These are phyloP conservation scores for Strigomonas culicis DNA, from an alignment of 208 protist genomes.

Conservation along the genomic window DNA sequence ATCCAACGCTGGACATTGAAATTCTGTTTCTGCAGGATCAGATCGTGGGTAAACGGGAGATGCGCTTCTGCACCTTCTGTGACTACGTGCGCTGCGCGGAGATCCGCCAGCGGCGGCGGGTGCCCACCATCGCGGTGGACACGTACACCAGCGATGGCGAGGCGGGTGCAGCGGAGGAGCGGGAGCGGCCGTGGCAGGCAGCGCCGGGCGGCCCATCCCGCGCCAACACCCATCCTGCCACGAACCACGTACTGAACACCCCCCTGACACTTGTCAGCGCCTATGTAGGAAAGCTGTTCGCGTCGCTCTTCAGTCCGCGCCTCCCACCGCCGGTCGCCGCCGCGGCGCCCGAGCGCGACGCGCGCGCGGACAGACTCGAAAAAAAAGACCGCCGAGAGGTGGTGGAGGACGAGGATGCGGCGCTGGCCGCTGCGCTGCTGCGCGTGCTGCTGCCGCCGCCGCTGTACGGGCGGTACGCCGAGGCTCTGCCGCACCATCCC, in stretches of 20 bases:
- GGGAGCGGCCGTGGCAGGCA: conserved; percentile 1
- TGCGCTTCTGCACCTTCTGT: neutral
- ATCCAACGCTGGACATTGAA: neutral
- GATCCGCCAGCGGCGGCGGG: conserved; percentile 6
- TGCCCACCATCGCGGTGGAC: neutral
- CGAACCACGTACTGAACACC: conserved; percentile 51
- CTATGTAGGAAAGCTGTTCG: conserved; percentile 46
- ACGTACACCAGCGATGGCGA: neutral
- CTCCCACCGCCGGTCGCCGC: too few relatives aligned
- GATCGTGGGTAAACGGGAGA: conserved; percentile 1
- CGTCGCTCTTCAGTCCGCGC: too few relatives aligned
- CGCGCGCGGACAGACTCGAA: too few relatives aligned
- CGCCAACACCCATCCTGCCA: conserved; percentile 17
- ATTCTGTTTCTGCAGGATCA: neutral
- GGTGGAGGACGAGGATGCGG: too few relatives aligned
- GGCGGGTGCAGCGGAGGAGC: conserved; percentile 2
- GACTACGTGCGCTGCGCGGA: neutral
- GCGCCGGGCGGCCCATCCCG: neutral
- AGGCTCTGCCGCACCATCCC: too few relatives aligned
- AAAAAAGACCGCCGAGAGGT: too few relatives aligned
- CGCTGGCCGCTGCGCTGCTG: too few relatives aligned
- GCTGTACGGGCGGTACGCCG: too few relatives aligned
- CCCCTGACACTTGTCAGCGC: conserved; percentile 56
- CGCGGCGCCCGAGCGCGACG: too few relatives aligned
- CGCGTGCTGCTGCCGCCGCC: too few relatives aligned